Evolutionary conservation across 805 yeast species (phyloP).

Genomic region (Saccharomycopsis fermentans): DNA sequence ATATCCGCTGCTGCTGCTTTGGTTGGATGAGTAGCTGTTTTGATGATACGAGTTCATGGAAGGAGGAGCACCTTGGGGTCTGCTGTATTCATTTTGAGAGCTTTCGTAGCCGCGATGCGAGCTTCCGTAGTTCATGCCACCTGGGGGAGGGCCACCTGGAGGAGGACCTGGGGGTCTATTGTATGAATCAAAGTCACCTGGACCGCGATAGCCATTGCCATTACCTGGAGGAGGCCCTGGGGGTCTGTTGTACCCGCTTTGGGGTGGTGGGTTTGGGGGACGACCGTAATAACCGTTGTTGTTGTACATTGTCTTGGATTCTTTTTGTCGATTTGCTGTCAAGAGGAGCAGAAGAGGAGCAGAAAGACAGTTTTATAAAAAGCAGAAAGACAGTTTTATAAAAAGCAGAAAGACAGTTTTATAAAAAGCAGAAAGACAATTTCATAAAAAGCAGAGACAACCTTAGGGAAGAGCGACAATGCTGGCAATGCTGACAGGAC

Average conservation of each 20-base stretch:
- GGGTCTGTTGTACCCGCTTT: constrained; percentile 20
- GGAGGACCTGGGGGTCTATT: constrained; percentile 19
- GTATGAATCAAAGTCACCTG: neutral
- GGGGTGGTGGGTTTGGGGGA: neutral
- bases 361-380: no score
- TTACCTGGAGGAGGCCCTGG: constrained; percentile 23
- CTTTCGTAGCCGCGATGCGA: neutral
- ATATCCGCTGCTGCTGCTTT: neutral
- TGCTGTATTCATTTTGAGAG: constrained; percentile 3
- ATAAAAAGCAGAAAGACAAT: no score
- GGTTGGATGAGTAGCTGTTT: neutral
- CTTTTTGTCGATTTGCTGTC: neutral
- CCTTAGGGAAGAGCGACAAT: no score
- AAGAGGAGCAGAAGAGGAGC: no score
- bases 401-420: no score
- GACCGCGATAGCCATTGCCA: neutral
- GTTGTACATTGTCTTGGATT: neutral
- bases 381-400: no score
- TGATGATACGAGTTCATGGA: neutral
- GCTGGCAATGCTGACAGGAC: no score
- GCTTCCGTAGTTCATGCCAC: constrained; percentile 4
- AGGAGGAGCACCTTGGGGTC: constrained; percentile 24
- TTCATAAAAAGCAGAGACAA: no score
- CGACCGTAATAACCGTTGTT: neutral
- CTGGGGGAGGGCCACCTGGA: neutral